Conservation (phyloP, 352 stramenopile genomes). For the Globisporangium camurandrum region DNA sequence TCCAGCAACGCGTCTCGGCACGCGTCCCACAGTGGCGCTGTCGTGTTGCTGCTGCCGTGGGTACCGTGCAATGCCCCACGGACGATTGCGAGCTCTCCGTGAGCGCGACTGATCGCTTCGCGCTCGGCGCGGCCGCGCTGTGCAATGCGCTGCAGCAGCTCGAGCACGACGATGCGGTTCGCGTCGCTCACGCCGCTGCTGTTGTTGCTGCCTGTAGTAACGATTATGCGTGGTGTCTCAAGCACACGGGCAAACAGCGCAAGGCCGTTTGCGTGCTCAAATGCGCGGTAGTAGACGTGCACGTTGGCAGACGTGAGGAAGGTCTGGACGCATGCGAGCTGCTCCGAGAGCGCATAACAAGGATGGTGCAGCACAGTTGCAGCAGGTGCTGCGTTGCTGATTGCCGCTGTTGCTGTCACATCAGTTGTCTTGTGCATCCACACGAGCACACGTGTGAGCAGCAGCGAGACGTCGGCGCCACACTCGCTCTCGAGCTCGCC, state of each 20-base stretch:
- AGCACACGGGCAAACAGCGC: constrained; percentile 35
- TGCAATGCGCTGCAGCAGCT: constrained; percentile 31
- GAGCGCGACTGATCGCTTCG: constrained; percentile 33
- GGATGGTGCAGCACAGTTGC: background rate
- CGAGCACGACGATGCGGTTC: constrained; percentile 25
- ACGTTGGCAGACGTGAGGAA: constrained; percentile 35
- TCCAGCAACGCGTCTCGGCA: constrained; percentile 46
- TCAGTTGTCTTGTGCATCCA: constrained; percentile 60
- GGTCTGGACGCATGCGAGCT: constrained; percentile 38
- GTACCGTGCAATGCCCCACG: constrained; percentile 20
- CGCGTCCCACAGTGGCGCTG: constrained; percentile 16
- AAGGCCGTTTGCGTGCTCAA: constrained; percentile 46
- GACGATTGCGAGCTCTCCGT: constrained; percentile 39
- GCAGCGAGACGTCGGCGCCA: constrained; percentile 36
- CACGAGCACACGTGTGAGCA: constrained; percentile 49
- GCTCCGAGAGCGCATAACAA: constrained; percentile 27
- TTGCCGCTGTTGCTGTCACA: too few relatives aligned
- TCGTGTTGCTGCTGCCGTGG: constrained; percentile 6
- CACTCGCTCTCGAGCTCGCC: constrained; percentile 33
- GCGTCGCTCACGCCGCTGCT: constrained; percentile 6
- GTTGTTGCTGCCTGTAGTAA: too few relatives aligned
- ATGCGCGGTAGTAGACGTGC: constrained; percentile 37
- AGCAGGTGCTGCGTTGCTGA: background rate
- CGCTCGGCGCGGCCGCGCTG: constrained; percentile 33
- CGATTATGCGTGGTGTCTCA: too few relatives aligned